phyloP scores from a whole-genome alignment of 306 rosid genomes.

The Glycine latifolia region DNA sequence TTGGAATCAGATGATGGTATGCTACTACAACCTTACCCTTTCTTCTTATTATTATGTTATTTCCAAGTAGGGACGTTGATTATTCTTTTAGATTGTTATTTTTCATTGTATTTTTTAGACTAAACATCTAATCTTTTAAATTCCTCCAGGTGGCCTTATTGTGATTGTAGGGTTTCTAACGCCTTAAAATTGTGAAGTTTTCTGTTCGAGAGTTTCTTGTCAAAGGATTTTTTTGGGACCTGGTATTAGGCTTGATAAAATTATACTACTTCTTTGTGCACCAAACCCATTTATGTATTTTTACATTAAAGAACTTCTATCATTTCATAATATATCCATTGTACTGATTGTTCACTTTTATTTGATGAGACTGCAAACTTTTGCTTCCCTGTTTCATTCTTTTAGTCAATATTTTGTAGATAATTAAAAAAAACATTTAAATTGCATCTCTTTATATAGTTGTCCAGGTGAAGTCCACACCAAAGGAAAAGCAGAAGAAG shows the following conservation, averaged over 20 bases:
- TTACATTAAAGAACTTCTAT: conserved; percentile 4
- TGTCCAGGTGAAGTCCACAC: conserved; percentile 58
- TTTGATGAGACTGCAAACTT: conserved; percentile 30
- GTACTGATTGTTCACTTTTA: conserved; percentile 31
- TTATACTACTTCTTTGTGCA: conserved; percentile 12
- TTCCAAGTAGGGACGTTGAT: conserved; percentile 23
- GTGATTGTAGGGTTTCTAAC: conserved; percentile 22
- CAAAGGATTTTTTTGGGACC: conserved; percentile 9
- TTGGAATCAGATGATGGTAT: conserved; percentile 74
- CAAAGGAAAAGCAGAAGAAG: conserved; percentile 64
- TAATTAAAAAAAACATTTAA: conserved; percentile 33
- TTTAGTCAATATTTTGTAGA: conserved; percentile 37
- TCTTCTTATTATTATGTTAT: conserved; percentile 22
- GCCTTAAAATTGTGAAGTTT: conserved; percentile 31
- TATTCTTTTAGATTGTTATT: conserved; percentile 33
- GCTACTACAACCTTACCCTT: conserved; percentile 42
- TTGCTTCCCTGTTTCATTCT: conserved; percentile 33
- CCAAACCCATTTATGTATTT: background rate
- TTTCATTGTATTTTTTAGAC: conserved; percentile 8
- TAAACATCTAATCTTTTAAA: conserved; percentile 26
- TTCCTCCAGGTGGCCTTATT: conserved; percentile 5
- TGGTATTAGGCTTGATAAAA: conserved; percentile 22
- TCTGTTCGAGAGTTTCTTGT: conserved; percentile 17
- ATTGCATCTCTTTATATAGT: conserved; percentile 59
- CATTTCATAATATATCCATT: conserved; percentile 26